These are phyloP conservation scores for Leishmania turanica DNA, from an alignment of 208 protist genomes.

Conservation along the genomic window DNA sequence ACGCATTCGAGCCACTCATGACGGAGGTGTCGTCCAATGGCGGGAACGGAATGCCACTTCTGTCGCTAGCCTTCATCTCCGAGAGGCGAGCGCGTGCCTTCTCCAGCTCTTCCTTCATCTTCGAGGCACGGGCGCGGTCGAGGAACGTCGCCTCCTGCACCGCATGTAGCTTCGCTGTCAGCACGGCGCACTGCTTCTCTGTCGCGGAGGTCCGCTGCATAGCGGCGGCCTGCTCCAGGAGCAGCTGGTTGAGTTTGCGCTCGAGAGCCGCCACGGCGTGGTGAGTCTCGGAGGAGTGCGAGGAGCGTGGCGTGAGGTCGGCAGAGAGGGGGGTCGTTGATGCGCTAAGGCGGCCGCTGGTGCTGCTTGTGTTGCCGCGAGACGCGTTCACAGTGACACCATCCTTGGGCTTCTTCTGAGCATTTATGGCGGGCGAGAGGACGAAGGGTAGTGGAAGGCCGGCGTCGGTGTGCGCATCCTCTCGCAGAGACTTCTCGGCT, in stretches of 20 bases:
- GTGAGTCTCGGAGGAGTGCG: conserved; percentile 37
- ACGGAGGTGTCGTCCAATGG: conserved; percentile 22
- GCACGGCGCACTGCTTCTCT: conserved; percentile 53
- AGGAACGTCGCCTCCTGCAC: conserved; percentile 70
- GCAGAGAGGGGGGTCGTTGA: conserved; percentile 20
- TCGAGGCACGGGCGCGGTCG: conserved; percentile 58
- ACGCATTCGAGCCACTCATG: conserved; percentile 2
- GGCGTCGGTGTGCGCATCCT: not conserved
- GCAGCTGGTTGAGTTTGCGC: conserved; percentile 65
- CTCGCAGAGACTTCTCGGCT: conserved; percentile 2
- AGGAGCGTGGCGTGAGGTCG: conserved; percentile 15
- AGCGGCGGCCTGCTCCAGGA: conserved; percentile 58
- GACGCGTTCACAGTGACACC: not conserved
- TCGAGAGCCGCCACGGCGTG: conserved; percentile 52
- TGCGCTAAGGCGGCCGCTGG: not conserved
- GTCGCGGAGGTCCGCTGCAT: conserved; percentile 46
- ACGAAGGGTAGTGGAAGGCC: not conserved
- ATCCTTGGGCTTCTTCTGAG: not conserved
- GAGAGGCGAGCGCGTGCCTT: conserved; percentile 41
- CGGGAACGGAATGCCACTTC: not conserved
- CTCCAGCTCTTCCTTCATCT: conserved; percentile 71
- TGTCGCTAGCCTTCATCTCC: conserved; percentile 25
- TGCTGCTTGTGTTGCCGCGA: conserved; percentile 1
- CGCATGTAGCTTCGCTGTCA: conserved; percentile 53
- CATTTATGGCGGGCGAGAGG: not conserved